Evolutionary conservation across 768 basidiomycete species (phyloP).

Genomic region (Lentinula sp.): DNA sequence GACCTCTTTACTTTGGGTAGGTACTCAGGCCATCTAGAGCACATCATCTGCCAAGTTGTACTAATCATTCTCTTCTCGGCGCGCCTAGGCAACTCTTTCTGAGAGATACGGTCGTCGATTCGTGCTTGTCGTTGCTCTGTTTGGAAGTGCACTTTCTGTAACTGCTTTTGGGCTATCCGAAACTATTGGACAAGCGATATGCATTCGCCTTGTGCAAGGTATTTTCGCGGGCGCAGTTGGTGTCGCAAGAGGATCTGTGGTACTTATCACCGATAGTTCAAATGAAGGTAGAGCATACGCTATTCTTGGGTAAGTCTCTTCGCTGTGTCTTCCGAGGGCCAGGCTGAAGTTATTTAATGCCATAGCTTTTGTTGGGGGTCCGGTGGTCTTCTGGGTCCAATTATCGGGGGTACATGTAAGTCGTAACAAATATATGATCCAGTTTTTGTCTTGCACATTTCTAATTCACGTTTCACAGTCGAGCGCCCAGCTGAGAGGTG

Average conservation of each 20-base stretch:
- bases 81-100: conserved; percentile 74
- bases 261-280: conserved; percentile 81
- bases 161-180: conserved; percentile 73
- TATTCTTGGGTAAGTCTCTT: conserved; percentile 61
- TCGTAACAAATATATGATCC: background rate
- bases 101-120: conserved; percentile 83
- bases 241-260: conserved; percentile 89
- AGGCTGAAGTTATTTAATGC: too few species aligned
- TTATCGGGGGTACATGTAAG: conserved; percentile 75
- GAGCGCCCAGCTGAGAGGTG: conserved; percentile 85
- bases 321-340: background rate
- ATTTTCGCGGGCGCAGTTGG: conserved; percentile 95
- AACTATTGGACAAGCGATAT: conserved; percentile 72
- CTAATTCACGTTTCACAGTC: conserved; percentile 33
- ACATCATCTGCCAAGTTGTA: conserved; percentile 3
- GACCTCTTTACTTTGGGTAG: conserved; percentile 89
- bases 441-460: background rate
- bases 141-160: conserved; percentile 80
- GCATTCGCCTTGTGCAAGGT: conserved; percentile 80
- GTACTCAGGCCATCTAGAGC: background rate
- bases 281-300: conserved; percentile 96
- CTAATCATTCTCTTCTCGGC: conserved; percentile 7
- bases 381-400: conserved; percentile 87
- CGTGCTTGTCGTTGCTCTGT: conserved; percentile 78
- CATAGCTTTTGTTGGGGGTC: conserved; percentile 93